Evolutionary conservation across 2,329 filamentous ascomycete genomes (phyloP), one percentile per base, ranked within the genome.

Genomic region (Trichoderma koningiopsis): DNA sequence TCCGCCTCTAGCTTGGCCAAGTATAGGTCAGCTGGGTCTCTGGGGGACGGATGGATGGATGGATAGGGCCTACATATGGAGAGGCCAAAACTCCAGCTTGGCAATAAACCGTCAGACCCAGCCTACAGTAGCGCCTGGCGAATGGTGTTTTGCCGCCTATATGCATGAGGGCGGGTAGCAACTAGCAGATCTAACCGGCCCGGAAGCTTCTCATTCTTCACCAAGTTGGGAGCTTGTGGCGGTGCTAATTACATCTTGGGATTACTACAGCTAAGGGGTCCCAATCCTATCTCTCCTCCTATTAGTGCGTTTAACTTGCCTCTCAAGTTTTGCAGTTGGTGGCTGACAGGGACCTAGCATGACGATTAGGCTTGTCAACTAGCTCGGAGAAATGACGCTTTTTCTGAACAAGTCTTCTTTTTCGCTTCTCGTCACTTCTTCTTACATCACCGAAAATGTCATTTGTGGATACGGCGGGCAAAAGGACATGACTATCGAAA

Each of bases 171-270:
- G 64, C 64, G 64, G 64, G 64, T 52, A 59, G 64, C 31, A 58
- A 52, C 64, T 67, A 66, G 60, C 31, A 63, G 53, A 66, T 66
- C 63, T 66, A 66, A 58, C 63, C 63, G 63, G 63, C 37, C 63
- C 63, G 63, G 56, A 66, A 58, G 40, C n/a, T 33, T 57, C 24
- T 55, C 62, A 27, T 57, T 49, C 33, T 43, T 65, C 53, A 13
- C 24, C 24, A 24, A 53, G 52, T 65, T 52, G 62, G 62, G 49
- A 29, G 24, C 24, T 47, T 57, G 62, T 47, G 49, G 52, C 62
- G 22, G 52, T 56, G 27, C 47, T 40, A 35, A 37, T n/a, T 29
- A 35, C 47, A 29, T 37, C 31, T 43, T 55, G 7, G 10, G 24
- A 43, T 22, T 35, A 49, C 5, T 16, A 27, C 37, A 13, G 35